These are phyloP conservation scores for Miscanthus lutarioriparius DNA, from an alignment of 176 grass and related monocot species.

Conservation along the genomic window DNA sequence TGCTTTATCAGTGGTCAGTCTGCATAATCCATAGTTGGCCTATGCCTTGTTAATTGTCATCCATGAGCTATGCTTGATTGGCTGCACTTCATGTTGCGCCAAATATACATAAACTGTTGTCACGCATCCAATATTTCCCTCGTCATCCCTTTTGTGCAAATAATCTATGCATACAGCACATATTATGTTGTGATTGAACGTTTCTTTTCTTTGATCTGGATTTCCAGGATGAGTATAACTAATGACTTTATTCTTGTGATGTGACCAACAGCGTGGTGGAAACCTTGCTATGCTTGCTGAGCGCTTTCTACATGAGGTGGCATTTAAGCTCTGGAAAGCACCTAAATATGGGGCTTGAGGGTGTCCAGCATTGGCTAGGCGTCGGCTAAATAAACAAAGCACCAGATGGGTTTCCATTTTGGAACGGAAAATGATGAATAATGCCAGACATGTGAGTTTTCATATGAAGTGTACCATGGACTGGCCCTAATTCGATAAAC, in stretches of 20 bases:
- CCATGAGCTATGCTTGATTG: not conserved
- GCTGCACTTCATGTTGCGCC: not conserved
- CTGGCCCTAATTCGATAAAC: not conserved
- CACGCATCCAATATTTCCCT: not conserved
- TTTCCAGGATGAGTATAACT: not conserved
- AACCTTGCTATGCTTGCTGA: slow-evolving; percentile 82
- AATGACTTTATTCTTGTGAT: slow-evolving; percentile 22
- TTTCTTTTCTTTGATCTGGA: slow-evolving; percentile 8
- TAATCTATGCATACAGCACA: not conserved
- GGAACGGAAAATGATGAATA: not conserved
- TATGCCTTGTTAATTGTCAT: not conserved
- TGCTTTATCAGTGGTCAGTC: not conserved
- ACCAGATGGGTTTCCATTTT: slow-evolving; percentile 1
- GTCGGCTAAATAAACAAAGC: not conserved
- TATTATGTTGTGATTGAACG: not conserved
- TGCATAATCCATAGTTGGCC: not conserved
- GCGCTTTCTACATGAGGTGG: slow-evolving; percentile 88
- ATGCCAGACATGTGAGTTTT: not conserved
- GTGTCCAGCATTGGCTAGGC: not conserved
- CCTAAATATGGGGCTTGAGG: slow-evolving; percentile 88
- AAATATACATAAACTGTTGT: not conserved
- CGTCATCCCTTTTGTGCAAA: not conserved
- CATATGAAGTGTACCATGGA: not conserved
- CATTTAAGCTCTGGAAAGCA: slow-evolving; percentile 97
- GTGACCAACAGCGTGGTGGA: slow-evolving; percentile 43